A percentile compares a stretch with the other conserved stretches of the same genome.
These are phyloP conservation scores for Neurospora sp. DNA, from an alignment of 495 filamentous ascomycete genomes.

Conservation along the genomic window DNA sequence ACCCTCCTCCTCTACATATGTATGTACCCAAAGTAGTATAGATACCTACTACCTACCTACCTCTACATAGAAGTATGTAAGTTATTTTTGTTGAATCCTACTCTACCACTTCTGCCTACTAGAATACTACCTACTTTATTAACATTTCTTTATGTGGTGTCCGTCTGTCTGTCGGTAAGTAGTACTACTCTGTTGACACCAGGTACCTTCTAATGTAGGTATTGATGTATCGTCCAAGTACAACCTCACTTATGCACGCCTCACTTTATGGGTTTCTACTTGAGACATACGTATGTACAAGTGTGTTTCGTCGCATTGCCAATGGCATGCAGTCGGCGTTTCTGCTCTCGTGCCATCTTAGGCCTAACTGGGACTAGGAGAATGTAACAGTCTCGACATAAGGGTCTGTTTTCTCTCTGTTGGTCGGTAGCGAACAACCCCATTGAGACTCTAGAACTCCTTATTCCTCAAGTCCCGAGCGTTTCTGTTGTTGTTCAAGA, in stretches of 20 bases:
- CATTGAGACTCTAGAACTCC: neutral
- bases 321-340: neutral
- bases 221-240: neutral
- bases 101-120: neutral
- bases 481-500: neutral
- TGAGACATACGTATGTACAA: neutral
- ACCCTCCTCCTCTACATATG: neutral
- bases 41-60: neutral
- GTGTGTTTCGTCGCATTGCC: neutral
- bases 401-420: too few species aligned
- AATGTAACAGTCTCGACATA: neutral
- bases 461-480: neutral
- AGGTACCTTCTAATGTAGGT: neutral
- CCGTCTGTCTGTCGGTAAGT: neutral
- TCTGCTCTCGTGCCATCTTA: neutral
- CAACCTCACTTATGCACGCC: neutral
- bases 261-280: neutral
- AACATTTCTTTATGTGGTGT: neutral
- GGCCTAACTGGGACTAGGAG: too few species aligned
- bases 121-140: neutral
- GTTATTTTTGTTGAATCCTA: neutral
- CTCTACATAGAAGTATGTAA: neutral
- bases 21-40: neutral
- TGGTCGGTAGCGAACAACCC: too few species aligned
- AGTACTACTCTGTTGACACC: neutral